Percentiles rank a stretch among this genome's conserved stretches.
Conservation (phyloP, 768 basidiomycete species). For the Tricholoma matsutake region DNA sequence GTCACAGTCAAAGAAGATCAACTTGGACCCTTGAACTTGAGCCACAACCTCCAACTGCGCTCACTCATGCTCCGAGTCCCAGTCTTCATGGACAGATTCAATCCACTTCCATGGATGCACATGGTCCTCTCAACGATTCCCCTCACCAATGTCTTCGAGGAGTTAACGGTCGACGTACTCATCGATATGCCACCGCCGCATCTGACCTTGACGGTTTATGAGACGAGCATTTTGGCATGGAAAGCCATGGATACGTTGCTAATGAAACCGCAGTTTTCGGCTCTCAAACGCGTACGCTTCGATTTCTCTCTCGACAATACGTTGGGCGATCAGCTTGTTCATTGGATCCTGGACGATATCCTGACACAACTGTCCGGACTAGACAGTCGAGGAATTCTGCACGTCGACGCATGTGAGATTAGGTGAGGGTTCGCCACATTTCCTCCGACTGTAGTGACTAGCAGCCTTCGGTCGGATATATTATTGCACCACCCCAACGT, state of each 20-base stretch:
- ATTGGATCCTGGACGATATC: conserved; percentile 9
- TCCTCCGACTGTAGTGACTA: background rate
- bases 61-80: conserved; percentile 18
- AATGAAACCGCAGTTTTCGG: conserved; percentile 16
- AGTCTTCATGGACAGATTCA: conserved; percentile 21
- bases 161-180: conserved; percentile 18
- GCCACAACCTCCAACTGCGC: conserved; percentile 11
- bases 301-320: conserved; percentile 12
- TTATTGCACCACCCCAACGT: background rate
- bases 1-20: conserved; percentile 16
- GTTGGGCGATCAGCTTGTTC: conserved; percentile 8
- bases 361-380: background rate
- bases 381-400: conserved; percentile 7
- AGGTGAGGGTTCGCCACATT: background rate
- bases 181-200: conserved; percentile 26
- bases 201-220: conserved; percentile 17
- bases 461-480: background rate
- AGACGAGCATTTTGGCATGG: conserved; percentile 19
- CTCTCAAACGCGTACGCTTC: conserved; percentile 14
- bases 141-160: conserved; percentile 12
- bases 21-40: conserved; percentile 4
- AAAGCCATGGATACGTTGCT: conserved; percentile 23
- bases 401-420: conserved; percentile 10
- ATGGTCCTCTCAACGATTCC: conserved; percentile 18
- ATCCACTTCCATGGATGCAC: conserved; percentile 23